Evolutionary conservation across 169 alveolate species (phyloP).

Genomic region (Plasmodium coatneyi): DNA sequence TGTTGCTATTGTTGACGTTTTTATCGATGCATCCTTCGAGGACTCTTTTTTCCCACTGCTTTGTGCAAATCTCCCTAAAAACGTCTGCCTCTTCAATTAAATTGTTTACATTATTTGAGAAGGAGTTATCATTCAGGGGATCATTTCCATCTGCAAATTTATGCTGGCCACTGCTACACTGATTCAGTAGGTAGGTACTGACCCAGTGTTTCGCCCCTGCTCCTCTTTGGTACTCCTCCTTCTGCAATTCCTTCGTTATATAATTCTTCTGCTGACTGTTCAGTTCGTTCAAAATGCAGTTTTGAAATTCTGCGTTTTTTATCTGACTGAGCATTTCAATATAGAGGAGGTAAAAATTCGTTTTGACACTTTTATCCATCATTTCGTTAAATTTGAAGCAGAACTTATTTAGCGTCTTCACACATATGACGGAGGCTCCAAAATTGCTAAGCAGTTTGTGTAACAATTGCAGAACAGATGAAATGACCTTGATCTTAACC

Average conservation of each 20-base stretch:
- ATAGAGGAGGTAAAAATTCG: conserved; percentile 51
- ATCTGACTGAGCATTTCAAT: conserved; percentile 35
- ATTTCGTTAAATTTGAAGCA: conserved; percentile 68
- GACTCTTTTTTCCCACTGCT: conserved; percentile 74
- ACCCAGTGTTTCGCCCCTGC: neutral
- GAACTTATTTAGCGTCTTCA: conserved; percentile 47
- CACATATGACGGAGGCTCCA: conserved; percentile 54
- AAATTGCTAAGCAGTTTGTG: conserved; percentile 24
- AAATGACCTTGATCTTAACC: conserved; percentile 38
- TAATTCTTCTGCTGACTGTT: conserved; percentile 58
- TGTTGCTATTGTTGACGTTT: neutral
- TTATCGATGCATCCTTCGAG: conserved; percentile 65
- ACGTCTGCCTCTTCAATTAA: conserved; percentile 54
- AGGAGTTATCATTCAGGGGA: neutral
- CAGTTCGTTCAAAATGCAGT: conserved; percentile 39
- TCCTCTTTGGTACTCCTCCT: conserved; percentile 50
- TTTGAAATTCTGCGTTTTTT: conserved; percentile 47
- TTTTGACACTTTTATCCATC: conserved; percentile 64
- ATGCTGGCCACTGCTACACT: neutral
- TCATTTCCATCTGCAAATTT: neutral
- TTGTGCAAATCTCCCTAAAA: conserved; percentile 64
- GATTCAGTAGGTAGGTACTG: neutral
- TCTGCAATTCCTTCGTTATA: conserved; percentile 63
- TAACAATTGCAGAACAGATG: conserved; percentile 18
- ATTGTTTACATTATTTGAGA: neutral